Percentiles rank a stretch among this genome's conserved stretches.
These are phyloP conservation scores for Atkinsonella texensis DNA, from an alignment of 2,329 filamentous ascomycete genomes.

Conservation along the genomic window DNA sequence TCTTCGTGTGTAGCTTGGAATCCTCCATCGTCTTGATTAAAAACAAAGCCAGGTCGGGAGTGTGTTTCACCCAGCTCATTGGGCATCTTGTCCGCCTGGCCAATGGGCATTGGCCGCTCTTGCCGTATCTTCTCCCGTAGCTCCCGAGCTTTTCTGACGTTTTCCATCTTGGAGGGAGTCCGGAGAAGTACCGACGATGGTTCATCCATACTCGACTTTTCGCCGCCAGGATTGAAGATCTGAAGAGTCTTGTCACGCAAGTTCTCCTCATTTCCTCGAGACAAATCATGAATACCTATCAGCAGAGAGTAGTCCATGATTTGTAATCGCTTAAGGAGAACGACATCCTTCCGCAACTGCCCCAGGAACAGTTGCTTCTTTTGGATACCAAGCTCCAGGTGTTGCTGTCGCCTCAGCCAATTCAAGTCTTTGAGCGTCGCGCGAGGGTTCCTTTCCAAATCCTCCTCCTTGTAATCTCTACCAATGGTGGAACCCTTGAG, in stretches of 20 bases:
- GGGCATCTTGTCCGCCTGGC: slow-evolving; percentile 78
- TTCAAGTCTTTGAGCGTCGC: slow-evolving; percentile 95
- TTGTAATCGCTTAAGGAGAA: slow-evolving; percentile 71
- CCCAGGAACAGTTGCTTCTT: slow-evolving; percentile 84
- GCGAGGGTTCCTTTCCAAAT: slow-evolving; percentile 76
- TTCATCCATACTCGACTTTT: slow-evolving; percentile 44
- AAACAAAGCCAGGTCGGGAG: slow-evolving; percentile 60
- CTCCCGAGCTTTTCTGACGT: slow-evolving; percentile 78
- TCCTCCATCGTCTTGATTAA: slow-evolving; percentile 89
- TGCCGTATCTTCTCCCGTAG: slow-evolving; percentile 84
- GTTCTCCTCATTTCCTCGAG: slow-evolving; percentile 89
- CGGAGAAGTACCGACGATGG: slow-evolving; percentile 58
- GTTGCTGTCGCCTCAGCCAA: slow-evolving; percentile 76
- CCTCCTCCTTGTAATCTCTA: slow-evolving; percentile 79
- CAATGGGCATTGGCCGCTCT: slow-evolving; percentile 88
- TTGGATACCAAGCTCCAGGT: slow-evolving; percentile 76
- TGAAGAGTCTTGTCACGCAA: slow-evolving; percentile 78
- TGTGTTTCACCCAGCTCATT: slow-evolving; percentile 71
- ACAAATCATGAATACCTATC: slow-evolving; percentile 84
- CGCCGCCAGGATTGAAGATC: slow-evolving; percentile 84
- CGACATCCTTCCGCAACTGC: slow-evolving; percentile 80
- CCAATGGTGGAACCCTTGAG: slow-evolving; percentile 94
- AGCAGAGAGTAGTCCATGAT: slow-evolving; percentile 99
- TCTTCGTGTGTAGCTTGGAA: slow-evolving; percentile 89
- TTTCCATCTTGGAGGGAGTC: slow-evolving; percentile 90